A percentile compares a stretch with the other conserved stretches of the same genome.
phyloP scores from a whole-genome alignment of 306 rosid genomes.

The Acacia confusa region DNA sequence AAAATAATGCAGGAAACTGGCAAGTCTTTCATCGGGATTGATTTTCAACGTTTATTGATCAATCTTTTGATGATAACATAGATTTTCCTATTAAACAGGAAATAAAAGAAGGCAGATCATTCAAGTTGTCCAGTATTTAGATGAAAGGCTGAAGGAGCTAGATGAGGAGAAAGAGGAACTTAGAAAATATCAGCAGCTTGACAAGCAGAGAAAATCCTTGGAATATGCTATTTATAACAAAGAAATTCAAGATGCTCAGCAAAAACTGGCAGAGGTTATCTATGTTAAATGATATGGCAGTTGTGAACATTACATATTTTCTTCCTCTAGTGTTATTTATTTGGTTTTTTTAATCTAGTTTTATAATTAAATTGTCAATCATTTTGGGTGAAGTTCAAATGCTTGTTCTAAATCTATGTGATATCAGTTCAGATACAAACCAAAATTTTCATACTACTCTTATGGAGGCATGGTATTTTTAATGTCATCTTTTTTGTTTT shows the following conservation, averaged over 20 bases:
- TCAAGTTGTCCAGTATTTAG: slow-evolving; percentile 97
- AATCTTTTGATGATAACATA: slow-evolving; percentile 12
- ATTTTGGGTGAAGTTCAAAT: background rate
- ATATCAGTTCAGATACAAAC: background rate
- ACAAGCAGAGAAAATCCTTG: slow-evolving; percentile 84
- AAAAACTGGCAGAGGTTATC: slow-evolving; percentile 81
- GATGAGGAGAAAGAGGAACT: slow-evolving; percentile 99
- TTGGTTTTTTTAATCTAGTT: background rate
- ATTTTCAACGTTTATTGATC: slow-evolving; percentile 13
- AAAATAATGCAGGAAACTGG: slow-evolving; percentile 99
- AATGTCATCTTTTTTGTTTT: background rate
- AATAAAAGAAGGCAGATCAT: slow-evolving; percentile 91
- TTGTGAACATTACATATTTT: slow-evolving; percentile 3
- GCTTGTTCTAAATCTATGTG: slow-evolving; percentile 1
- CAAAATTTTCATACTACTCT: slow-evolving; percentile 6
- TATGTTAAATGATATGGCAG: slow-evolving; percentile 21
- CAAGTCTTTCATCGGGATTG: slow-evolving; percentile 34
- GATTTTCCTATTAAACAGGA: slow-evolving; percentile 52
- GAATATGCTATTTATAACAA: slow-evolving; percentile 87
- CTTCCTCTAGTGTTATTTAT: slow-evolving; percentile 1
- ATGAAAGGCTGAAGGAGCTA: slow-evolving; percentile 89
- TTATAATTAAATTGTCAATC: slow-evolving; percentile 7
- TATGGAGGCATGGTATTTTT: background rate
- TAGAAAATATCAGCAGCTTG: slow-evolving; percentile 88
- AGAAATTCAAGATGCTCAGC: slow-evolving; percentile 93